Conservation (phyloP, 139 green algal species). For the Choricystis sp. region DNA sequence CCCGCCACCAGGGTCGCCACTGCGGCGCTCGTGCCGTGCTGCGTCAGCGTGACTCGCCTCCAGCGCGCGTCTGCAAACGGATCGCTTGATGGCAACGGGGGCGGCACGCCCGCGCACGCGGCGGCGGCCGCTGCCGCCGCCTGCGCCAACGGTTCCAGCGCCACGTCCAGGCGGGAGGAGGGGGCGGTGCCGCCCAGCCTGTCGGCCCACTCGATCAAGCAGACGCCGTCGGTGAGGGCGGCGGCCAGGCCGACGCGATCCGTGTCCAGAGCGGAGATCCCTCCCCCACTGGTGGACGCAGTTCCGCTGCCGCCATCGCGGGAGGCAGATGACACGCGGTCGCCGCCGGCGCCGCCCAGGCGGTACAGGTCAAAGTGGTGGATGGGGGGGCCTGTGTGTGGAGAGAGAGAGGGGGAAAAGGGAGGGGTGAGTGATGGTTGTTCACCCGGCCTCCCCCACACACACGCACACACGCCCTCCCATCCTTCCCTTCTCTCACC, state of each 20-base stretch:
- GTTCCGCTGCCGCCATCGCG: slow-evolving; percentile 1
- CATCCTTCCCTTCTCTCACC: slow-evolving; percentile 9
- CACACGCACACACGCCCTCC: not conserved
- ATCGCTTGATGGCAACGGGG: too few species aligned
- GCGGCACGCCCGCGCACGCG: not conserved
- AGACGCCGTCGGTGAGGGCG: slow-evolving; percentile 23
- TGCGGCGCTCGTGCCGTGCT: not conserved
- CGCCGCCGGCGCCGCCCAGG: slow-evolving; percentile 11
- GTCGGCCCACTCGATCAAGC: slow-evolving; percentile 47
- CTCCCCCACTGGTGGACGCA: too few species aligned
- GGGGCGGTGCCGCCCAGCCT: slow-evolving; percentile 12
- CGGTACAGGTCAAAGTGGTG: slow-evolving; percentile 78
- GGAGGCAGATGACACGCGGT: not conserved
- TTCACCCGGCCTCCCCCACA: not conserved
- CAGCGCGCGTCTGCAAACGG: not conserved
- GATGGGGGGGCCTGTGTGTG: slow-evolving; percentile 23
- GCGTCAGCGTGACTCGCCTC: too few species aligned
- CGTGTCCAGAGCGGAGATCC: slow-evolving; percentile 14
- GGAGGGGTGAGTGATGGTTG: not conserved
- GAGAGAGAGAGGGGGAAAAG: not conserved
- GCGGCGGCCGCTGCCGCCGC: too few species aligned
- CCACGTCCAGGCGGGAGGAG: not conserved
- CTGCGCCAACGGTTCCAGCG: not conserved
- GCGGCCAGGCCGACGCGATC: slow-evolving; percentile 20
- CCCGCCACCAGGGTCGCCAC: not conserved